phyloP scores from a whole-genome alignment of 2,329 filamentous ascomycete genomes.

The Ophiobolus disseminans region DNA sequence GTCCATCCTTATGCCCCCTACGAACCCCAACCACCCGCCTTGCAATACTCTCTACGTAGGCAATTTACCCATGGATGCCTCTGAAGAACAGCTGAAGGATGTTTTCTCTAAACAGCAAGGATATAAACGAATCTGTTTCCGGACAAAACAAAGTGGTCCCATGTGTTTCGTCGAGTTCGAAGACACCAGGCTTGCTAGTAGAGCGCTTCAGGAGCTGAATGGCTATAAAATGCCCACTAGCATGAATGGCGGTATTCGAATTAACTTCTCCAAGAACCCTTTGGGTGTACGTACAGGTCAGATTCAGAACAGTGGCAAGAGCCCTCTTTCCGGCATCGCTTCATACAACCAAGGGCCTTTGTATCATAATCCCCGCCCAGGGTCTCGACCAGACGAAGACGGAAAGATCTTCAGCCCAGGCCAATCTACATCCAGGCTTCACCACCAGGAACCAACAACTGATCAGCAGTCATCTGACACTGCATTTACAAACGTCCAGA shows the following conservation, averaged over 20 bases:
- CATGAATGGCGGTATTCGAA: conserved; percentile 88
- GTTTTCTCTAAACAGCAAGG: conserved; percentile 92
- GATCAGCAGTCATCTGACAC: too few relatives aligned
- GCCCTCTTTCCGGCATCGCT: too few relatives aligned
- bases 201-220: conserved; percentile 87
- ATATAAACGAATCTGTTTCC: conserved; percentile 93
- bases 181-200: conserved; percentile 88
- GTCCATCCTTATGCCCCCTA: too few relatives aligned
- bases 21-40: conserved; percentile 94
- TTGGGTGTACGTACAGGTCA: conserved; percentile 87
- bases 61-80: conserved; percentile 91
- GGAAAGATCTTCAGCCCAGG: too few relatives aligned
- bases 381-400: too few relatives aligned
- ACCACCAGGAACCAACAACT: too few relatives aligned
- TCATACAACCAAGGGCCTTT: too few relatives aligned
- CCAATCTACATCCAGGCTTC: too few relatives aligned
- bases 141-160: conserved; percentile 91
- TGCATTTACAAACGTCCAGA: too few relatives aligned
- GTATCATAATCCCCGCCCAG: too few relatives aligned
- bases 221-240: conserved; percentile 88
- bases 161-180: conserved; percentile 99
- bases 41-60: conserved; percentile 98
- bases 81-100: conserved; percentile 92
- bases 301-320: too few relatives aligned
- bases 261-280: conserved; percentile 98